phyloP scores from a whole-genome alignment of 75 land plant genomes.

The Picea glauca region DNA sequence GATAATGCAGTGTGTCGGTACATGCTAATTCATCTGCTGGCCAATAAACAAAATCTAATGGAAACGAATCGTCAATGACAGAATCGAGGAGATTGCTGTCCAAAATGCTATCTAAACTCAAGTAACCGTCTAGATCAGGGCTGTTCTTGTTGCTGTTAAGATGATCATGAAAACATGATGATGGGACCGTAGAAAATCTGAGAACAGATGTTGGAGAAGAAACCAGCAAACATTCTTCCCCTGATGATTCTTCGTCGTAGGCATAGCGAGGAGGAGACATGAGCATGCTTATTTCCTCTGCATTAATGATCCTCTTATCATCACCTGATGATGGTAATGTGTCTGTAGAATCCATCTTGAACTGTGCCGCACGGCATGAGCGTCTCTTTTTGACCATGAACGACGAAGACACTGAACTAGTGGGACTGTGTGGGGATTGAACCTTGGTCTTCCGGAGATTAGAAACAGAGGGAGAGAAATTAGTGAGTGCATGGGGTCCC shows the following conservation, averaged over 20 bases:
- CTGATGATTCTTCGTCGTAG: slow-evolving; percentile 9
- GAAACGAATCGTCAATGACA: not conserved
- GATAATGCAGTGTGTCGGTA: not conserved
- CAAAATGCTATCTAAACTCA: not conserved
- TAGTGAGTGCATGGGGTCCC: slow-evolving; percentile 3
- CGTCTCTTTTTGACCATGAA: too few relatives aligned
- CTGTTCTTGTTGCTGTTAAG: not conserved
- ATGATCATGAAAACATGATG: too few relatives aligned
- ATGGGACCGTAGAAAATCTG: not conserved
- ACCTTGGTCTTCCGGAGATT: too few relatives aligned
- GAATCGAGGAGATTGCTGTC: not conserved
- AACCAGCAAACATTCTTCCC: not conserved
- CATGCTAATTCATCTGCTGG: too few relatives aligned
- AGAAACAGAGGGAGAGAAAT: not conserved
- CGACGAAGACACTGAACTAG: too few relatives aligned
- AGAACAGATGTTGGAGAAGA: slow-evolving; percentile 8
- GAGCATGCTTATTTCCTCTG: too few relatives aligned
- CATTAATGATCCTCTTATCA: too few relatives aligned
- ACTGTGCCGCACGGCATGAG: too few relatives aligned
- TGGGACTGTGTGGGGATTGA: too few relatives aligned
- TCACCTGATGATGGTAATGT: too few relatives aligned
- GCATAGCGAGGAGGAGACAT: too few relatives aligned
- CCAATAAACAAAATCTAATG: not conserved
- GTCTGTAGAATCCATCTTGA: too few relatives aligned
- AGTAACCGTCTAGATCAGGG: not conserved